Conservation (phyloP, 2,329 filamentous ascomycete species). For the Trematosphaeria pertusa region DNA sequence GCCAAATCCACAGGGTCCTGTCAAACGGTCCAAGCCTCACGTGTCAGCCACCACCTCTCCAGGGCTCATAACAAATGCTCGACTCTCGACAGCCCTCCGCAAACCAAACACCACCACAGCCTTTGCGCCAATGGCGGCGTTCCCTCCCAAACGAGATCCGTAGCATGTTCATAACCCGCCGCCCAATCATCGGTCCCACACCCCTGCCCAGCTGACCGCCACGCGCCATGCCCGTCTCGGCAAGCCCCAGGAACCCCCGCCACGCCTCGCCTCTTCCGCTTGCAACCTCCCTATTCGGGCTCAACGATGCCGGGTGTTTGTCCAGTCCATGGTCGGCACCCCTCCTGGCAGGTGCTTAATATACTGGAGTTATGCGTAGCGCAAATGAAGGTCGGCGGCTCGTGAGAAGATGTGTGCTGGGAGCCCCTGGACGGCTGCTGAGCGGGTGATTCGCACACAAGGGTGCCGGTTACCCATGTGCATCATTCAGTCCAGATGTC, state of each 20-base stretch:
- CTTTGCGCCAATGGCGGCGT: too few species aligned
- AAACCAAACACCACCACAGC: too few species aligned
- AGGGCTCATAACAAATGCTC: too few species aligned
- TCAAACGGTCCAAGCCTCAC: too few species aligned
- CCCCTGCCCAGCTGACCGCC: not conserved
- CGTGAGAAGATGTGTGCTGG: not conserved
- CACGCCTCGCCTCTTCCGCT: slow-evolving; percentile 1
- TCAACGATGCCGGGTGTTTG: too few species aligned
- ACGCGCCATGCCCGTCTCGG: not conserved
- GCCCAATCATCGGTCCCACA: slow-evolving; percentile 1
- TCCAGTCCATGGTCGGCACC: too few species aligned
- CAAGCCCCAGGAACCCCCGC: slow-evolving; percentile 10
- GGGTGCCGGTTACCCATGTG: too few species aligned
- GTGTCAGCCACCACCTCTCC: too few species aligned
- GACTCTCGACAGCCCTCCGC: too few species aligned
- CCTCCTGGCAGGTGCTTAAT: not conserved
- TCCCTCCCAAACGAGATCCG: slow-evolving; percentile 3
- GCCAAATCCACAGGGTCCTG: too few species aligned
- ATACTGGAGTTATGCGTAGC: not conserved
- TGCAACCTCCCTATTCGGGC: not conserved
- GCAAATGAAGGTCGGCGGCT: not conserved
- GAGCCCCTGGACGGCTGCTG: not conserved
- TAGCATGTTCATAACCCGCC: slow-evolving; percentile 1
- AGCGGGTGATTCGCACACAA: too few species aligned
- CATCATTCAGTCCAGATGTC: too few species aligned